A percentile compares a stretch with the other conserved stretches of the same genome.
Conservation (phyloP, 306 rosid genomes). For the Betula pendula region DNA sequence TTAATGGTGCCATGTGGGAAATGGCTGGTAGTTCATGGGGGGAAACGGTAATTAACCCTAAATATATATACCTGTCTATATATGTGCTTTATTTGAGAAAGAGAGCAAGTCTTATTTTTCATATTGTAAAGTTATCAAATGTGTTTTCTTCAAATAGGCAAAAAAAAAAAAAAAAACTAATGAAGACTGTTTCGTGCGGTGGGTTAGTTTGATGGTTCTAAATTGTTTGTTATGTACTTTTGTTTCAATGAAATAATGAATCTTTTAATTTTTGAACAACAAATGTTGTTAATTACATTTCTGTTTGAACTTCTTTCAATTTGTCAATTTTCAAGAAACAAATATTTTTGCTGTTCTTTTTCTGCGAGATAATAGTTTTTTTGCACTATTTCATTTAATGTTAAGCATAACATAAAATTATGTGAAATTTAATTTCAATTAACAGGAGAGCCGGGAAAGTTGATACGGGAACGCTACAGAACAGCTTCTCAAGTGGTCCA, state of each 20-base stretch:
- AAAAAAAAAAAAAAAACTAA: no score
- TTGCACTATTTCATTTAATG: not conserved
- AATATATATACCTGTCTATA: no score
- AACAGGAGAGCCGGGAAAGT: conserved; percentile 90
- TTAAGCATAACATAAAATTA: conserved; percentile 21
- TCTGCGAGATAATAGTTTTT: not conserved
- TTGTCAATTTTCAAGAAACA: not conserved
- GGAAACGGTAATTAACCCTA: no score
- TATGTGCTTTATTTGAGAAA: no score
- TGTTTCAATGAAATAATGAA: not conserved
- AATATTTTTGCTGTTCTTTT: not conserved
- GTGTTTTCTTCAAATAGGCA: not conserved
- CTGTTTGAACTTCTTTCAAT: not conserved
- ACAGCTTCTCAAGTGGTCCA: conserved; percentile 97
- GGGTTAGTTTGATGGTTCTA: not conserved
- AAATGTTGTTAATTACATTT: not conserved
- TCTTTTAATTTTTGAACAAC: not conserved
- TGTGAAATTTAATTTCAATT: conserved; percentile 27
- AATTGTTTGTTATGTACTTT: not conserved
- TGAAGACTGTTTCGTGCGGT: not conserved
- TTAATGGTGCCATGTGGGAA: no score
- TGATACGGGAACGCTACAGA: conserved; percentile 95
- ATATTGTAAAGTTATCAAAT: not conserved
- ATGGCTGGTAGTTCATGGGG: no score
- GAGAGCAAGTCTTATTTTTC: not conserved